Percentiles rank a stretch among this genome's conserved stretches.
phyloP scores from a whole-genome alignment of 129 eudicot genomes.

The Ambrosia trifida region DNA sequence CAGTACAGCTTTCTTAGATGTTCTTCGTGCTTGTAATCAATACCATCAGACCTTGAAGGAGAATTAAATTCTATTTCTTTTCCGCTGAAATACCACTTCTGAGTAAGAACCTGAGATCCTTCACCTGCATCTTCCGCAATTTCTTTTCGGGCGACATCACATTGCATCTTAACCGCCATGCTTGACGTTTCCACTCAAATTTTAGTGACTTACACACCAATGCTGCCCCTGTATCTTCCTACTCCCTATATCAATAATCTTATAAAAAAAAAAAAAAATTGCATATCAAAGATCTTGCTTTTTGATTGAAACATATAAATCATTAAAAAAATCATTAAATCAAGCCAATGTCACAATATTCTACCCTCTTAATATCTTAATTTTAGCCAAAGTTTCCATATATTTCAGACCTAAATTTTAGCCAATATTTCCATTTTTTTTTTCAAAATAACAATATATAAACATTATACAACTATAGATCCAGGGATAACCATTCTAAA shows the following conservation, averaged over 20 bases:
- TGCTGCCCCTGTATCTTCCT: constrained; percentile 3
- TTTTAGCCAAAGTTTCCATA: not conserved
- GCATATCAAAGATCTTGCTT: no score
- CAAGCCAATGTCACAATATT: constrained; percentile 7
- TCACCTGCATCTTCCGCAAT: constrained; percentile 29
- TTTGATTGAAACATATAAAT: not conserved
- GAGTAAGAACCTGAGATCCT: constrained; percentile 26
- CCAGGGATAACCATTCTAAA: constrained; percentile 1
- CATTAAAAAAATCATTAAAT: not conserved
- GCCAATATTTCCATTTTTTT: not conserved
- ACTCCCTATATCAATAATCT: constrained; percentile 31
- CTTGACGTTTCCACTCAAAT: constrained; percentile 36
- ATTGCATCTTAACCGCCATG: constrained; percentile 41
- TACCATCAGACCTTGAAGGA: constrained; percentile 82
- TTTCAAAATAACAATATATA: not conserved
- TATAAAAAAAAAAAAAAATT: constrained; percentile 3
- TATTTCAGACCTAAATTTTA: not conserved
- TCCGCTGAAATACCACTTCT: constrained; percentile 54
- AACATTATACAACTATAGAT: constrained; percentile 7
- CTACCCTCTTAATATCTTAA: not conserved
- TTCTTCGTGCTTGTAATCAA: constrained; percentile 48
- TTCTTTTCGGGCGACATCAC: constrained; percentile 34
- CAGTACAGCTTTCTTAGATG: constrained; percentile 54
- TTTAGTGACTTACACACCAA: constrained; percentile 7
- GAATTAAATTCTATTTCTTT: constrained; percentile 59